Percentiles rank a stretch among this genome's conserved stretches.
Evolutionary conservation across 2,329 filamentous ascomycete genomes (phyloP).

Genomic region (Lecanicillium sp.): DNA sequence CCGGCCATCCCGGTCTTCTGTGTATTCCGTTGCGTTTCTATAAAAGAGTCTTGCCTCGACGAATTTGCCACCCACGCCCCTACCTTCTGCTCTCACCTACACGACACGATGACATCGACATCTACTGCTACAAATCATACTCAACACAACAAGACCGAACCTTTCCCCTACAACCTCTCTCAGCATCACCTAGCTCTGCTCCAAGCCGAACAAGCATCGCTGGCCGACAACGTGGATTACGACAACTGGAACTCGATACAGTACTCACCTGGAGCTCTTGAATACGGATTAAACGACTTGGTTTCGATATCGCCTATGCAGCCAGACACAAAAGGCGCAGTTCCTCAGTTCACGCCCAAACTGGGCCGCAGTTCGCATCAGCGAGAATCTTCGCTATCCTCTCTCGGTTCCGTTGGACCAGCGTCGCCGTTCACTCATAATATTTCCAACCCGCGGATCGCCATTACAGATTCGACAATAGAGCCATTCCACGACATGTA

Average conservation of each 20-base stretch:
- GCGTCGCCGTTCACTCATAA: conserved; percentile 52
- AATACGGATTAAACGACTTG: conserved; percentile 8
- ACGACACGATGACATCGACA: conserved; percentile 9
- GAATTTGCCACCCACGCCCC: conserved; percentile 13
- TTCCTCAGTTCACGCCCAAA: conserved; percentile 33
- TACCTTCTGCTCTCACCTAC: conserved; percentile 7
- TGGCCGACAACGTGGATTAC: not conserved
- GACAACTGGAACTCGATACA: conserved; percentile 6
- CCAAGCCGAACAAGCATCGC: not conserved
- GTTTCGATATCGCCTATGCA: conserved; percentile 31
- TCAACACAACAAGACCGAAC: not conserved
- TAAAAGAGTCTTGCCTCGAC: conserved; percentile 9
- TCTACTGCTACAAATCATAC: not conserved
- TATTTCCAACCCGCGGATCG: conserved; percentile 53
- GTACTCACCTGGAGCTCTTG: conserved; percentile 1
- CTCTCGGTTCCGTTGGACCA: conserved; percentile 54
- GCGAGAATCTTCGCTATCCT: conserved; percentile 56
- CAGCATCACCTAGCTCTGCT: not conserved
- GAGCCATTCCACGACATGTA: conserved; percentile 42
- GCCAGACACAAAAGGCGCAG: conserved; percentile 35
- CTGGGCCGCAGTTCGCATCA: conserved; percentile 43
- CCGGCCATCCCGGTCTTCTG: conserved; percentile 7
- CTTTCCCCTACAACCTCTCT: not conserved
- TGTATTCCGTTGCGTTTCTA: conserved; percentile 2
- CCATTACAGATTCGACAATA: conserved; percentile 41